phyloP scores from a whole-genome alignment of 2,329 filamentous ascomycete species.

The Aspergillus fischeri region DNA sequence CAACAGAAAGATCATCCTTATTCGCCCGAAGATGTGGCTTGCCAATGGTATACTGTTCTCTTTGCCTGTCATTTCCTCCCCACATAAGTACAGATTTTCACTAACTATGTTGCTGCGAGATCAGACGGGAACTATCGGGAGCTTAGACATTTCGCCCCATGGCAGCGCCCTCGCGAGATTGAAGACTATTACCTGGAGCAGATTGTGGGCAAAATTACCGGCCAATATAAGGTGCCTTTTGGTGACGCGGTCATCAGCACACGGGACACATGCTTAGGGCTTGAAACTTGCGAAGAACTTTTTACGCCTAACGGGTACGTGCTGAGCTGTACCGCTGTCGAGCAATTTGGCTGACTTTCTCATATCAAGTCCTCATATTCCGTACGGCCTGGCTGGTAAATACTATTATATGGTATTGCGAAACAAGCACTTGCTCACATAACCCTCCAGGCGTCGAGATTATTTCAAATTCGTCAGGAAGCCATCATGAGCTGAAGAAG shows the following conservation, averaged over 20 bases:
- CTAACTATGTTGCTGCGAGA: background rate
- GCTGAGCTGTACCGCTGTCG: slow-evolving; percentile 5
- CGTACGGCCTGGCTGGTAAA: slow-evolving; percentile 51
- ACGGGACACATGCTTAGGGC: slow-evolving; percentile 59
- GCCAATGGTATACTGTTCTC: slow-evolving; percentile 49
- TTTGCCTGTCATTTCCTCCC: background rate
- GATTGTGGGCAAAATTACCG: slow-evolving; percentile 54
- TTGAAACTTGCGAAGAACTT: slow-evolving; percentile 66
- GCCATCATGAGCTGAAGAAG: slow-evolving; percentile 65
- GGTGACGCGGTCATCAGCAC: slow-evolving; percentile 64
- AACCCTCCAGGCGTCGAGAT: slow-evolving; percentile 62
- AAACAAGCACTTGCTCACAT: slow-evolving; percentile 33
- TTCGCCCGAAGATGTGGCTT: slow-evolving; percentile 68
- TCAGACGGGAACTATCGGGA: slow-evolving; percentile 61
- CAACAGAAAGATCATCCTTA: slow-evolving; percentile 65
- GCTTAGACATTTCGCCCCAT: slow-evolving; percentile 61
- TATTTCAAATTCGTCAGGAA: slow-evolving; percentile 65
- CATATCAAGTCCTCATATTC: slow-evolving; percentile 48
- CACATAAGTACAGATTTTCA: background rate
- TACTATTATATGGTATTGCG: slow-evolving; percentile 44
- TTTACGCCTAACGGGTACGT: slow-evolving; percentile 52
- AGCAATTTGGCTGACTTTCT: slow-evolving; percentile 12
- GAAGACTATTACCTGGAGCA: slow-evolving; percentile 64
- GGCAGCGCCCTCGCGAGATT: slow-evolving; percentile 52
- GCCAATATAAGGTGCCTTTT: slow-evolving; percentile 57